Evolutionary conservation across 441 rosid genomes (phyloP).

Genomic region (Rhodomyrtus psidioides): DNA sequence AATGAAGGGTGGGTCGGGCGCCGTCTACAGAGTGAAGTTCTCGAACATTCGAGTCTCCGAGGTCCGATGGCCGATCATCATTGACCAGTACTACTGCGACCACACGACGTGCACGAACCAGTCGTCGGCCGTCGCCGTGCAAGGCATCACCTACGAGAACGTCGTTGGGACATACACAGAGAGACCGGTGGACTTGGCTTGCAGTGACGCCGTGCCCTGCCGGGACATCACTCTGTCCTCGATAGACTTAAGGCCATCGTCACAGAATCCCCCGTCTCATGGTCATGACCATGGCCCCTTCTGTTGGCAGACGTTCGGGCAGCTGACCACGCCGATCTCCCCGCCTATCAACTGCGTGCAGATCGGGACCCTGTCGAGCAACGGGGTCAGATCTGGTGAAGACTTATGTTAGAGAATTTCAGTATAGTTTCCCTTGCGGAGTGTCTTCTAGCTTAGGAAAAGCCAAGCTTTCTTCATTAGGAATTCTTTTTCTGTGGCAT

Average conservation of each 20-base stretch:
- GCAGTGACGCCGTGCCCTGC: slow-evolving; percentile 8
- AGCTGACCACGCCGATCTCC: slow-evolving; percentile 57
- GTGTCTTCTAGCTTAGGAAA: background rate
- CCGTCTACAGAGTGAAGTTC: slow-evolving; percentile 4
- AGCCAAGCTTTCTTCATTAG: background rate
- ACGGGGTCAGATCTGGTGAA: slow-evolving; percentile 43
- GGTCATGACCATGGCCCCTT: background rate
- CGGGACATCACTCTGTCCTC: background rate
- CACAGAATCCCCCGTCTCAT: background rate
- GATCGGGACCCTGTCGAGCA: slow-evolving; percentile 63
- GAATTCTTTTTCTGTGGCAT: background rate
- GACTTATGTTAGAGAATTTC: slow-evolving; percentile 34
- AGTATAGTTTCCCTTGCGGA: background rate
- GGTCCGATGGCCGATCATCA: slow-evolving; percentile 2
- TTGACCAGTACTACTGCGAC: slow-evolving; percentile 6
- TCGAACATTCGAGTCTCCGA: slow-evolving; percentile 7
- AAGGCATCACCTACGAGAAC: background rate
- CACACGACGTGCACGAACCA: slow-evolving; percentile 2
- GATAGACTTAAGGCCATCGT: background rate
- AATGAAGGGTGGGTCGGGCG: background rate
- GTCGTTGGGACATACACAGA: slow-evolving; percentile 5
- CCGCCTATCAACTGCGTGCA: slow-evolving; percentile 80
- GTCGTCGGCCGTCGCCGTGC: background rate
- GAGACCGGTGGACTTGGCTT: slow-evolving; percentile 2
- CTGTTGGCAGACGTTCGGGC: slow-evolving; percentile 76